These are phyloP conservation scores for Lactarius deliciosus DNA, from an alignment of 768 basidiomycete species.

Conservation along the genomic window DNA sequence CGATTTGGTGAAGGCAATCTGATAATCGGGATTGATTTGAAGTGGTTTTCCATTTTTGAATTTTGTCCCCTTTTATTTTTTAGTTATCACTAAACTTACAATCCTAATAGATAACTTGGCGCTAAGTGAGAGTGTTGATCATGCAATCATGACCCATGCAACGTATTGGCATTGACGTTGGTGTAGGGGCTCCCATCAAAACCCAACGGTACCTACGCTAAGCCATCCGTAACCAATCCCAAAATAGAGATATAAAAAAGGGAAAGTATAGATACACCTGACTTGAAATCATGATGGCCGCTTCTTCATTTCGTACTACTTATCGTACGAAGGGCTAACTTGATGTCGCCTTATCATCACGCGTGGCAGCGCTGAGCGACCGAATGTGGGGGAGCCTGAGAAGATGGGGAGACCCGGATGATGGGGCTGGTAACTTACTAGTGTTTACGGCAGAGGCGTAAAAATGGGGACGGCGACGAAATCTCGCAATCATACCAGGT, in stretches of 20 bases:
- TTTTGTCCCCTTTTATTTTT: neutral
- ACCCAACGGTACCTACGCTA: neutral
- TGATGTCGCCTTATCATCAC: neutral
- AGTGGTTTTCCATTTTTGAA: neutral
- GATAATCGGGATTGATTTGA: neutral
- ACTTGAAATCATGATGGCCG: neutral
- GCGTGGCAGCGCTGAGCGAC: neutral
- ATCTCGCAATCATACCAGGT: neutral
- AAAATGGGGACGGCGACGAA: neutral
- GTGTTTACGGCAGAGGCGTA: neutral
- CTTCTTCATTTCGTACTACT: neutral
- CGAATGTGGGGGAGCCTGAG: conserved; percentile 1
- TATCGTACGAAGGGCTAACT: neutral
- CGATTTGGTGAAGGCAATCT: neutral
- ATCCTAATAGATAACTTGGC: neutral
- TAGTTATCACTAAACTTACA: neutral
- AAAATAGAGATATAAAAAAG: neutral
- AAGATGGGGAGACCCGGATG: neutral
- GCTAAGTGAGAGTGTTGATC: neutral
- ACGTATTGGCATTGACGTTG: neutral
- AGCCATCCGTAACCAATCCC: neutral
- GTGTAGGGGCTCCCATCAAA: neutral
- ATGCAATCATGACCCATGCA: neutral
- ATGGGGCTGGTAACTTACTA: neutral
- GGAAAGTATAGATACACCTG: neutral